Base-by-base conservation (phyloP, 352 stramenopile species). In the Globisporangium ultimum region DNA sequence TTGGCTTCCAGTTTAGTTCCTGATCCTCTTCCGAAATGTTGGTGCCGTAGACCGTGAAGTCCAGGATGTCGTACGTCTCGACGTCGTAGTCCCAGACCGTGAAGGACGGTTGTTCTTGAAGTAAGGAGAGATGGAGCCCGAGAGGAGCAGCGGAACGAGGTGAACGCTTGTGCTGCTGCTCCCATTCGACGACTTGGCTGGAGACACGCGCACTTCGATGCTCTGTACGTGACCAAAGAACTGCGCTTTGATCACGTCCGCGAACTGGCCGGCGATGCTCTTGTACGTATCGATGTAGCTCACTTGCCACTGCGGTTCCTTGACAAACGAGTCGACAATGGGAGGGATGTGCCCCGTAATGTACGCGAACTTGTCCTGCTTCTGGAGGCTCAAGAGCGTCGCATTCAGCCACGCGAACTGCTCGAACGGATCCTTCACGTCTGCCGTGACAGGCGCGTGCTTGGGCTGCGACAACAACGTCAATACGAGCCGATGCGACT, bases 191-290 rank as follows among this genome's bases (percentile, higher is more conserved):
- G 60, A 42, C n/a, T 58, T 48, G 11, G 62, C 48, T 40, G 72
- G 67, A 2, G 76, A 74, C 24, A 88, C 47, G 34, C 91, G 88
- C 60, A 97, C 93, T 71, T 98, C 91, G 58, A 97, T 71, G 18
- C 78, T 90, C 70, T 98, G 93, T 4, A 97, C 73, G 70, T 97
- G 91, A 2, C 88, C 93, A 74, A 96, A 97, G 21, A 97, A 62
- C 67, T 94, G 80, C 3, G 76, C 72, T 61, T 96, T 87, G 41
- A 96, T 72, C 43, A 87, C 63, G 38, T 82, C 70, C 0, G 70
- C 24, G 11, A 17, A 20, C 7, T 74, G 40, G 22, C 63, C 60
- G 8, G 97, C 64, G 41, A 97, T 89, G 3, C 58, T 32, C 61
- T 87, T 80, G 76, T 97, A 98, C 38, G 53, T 76, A 0, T 71